Evolutionary conservation across 805 yeast species (phyloP).

Genomic region (Candida krabiensis): DNA sequence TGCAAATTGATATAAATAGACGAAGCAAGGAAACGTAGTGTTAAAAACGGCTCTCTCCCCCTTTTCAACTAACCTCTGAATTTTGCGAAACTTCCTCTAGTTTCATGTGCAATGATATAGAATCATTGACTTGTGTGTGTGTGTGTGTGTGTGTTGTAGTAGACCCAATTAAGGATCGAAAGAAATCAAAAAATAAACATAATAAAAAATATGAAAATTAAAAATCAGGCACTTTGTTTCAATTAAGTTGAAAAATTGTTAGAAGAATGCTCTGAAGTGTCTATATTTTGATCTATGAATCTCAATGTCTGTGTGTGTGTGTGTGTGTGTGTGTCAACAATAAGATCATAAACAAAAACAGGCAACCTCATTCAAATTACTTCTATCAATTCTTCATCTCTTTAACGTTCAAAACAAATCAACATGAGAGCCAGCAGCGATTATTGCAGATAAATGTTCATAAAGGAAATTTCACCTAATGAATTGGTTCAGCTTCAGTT

Average conservation of each 20-base stretch:
- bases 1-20: too few relatives aligned
- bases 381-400: conserved; percentile 11
- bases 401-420: too few relatives aligned
- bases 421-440: too few relatives aligned
- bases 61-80: conserved; percentile 15
- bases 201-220: neutral
- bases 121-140: conserved; percentile 7
- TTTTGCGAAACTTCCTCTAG: neutral
- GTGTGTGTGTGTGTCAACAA: conserved; percentile 12
- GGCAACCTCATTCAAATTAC: too few relatives aligned
- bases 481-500: too few relatives aligned
- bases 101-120: neutral
- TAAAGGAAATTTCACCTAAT: too few relatives aligned
- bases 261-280: too few relatives aligned
- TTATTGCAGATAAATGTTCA: too few relatives aligned
- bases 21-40: neutral
- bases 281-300: too few relatives aligned
- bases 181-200: neutral
- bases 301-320: too few relatives aligned
- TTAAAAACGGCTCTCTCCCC: conserved; percentile 22
- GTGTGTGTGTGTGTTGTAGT: conserved; percentile 8
- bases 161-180: neutral
- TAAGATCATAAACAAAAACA: neutral
- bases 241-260: neutral
- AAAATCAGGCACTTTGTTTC: neutral